phyloP scores from a whole-genome alignment of 306 rosid species.

The Rubus parviflorus region DNA sequence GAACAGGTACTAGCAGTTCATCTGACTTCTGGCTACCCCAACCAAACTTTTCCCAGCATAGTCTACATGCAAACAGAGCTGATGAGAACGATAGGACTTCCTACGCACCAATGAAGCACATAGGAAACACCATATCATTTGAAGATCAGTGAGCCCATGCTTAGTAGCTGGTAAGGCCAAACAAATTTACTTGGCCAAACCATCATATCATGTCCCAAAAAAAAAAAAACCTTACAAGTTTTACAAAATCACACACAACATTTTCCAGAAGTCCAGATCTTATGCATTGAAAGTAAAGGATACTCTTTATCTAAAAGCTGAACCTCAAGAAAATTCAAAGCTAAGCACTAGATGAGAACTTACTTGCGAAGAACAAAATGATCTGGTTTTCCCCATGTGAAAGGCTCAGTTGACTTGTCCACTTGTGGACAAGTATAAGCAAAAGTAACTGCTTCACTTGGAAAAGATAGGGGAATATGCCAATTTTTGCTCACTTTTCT shows the following conservation, averaged over 20 bases:
- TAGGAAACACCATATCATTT: not conserved
- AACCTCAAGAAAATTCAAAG: not conserved
- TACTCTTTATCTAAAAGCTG: not conserved
- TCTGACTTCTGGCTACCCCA: conserved; percentile 86
- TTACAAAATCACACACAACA: not conserved
- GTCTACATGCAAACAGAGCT: conserved; percentile 45
- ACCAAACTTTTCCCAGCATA: conserved; percentile 95
- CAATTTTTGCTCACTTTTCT: conserved; percentile 99
- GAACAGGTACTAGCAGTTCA: conserved; percentile 81
- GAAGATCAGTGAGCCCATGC: not conserved
- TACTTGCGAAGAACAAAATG: conserved; percentile 94
- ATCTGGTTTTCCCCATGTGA: conserved; percentile 95
- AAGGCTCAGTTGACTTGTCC: conserved; percentile 85
- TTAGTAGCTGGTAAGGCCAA: not conserved
- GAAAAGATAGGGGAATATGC: conserved; percentile 88
- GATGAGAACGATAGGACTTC: conserved; percentile 10
- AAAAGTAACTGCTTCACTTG: conserved; percentile 79
- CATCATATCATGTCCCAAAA: not conserved
- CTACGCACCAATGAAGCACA: not conserved
- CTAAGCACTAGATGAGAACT: conserved; percentile 24
- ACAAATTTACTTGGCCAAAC: not conserved
- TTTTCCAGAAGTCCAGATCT: not conserved
- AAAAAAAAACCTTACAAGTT: too few relatives aligned
- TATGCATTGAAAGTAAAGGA: not conserved
- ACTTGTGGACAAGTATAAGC: conserved; percentile 80